Conservation (phyloP, 2,329 filamentous ascomycete genomes). For the Venturia asperata region DNA sequence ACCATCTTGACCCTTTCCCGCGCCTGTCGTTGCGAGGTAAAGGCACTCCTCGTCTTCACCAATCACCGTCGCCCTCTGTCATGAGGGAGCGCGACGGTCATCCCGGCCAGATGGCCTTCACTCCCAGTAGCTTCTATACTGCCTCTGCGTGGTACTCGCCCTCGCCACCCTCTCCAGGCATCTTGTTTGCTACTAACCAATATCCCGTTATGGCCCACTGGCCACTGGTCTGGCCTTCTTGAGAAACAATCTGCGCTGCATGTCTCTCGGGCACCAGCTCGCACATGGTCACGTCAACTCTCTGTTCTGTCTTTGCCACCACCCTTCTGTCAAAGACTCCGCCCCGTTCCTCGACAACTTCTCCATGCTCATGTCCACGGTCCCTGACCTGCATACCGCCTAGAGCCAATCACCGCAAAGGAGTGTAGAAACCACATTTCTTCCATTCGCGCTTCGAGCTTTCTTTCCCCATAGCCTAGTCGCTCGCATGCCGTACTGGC, state of each 20-base stretch:
- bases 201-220: slow-evolving; percentile 4
- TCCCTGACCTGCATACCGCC: background rate
- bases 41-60: background rate
- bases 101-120: background rate
- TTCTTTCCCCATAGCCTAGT: slow-evolving; percentile 1
- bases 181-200: slow-evolving; percentile 4
- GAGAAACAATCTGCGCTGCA: slow-evolving; percentile 12
- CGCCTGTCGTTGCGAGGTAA: background rate
- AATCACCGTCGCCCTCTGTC: background rate
- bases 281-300: background rate
- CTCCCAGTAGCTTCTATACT: background rate
- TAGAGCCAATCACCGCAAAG: background rate
- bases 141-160: slow-evolving; percentile 4
- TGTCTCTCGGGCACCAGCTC: slow-evolving; percentile 6
- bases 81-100: background rate
- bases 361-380: background rate
- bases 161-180: slow-evolving; percentile 8
- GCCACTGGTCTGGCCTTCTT: slow-evolving; percentile 6
- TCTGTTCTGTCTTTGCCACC: slow-evolving; percentile 10
- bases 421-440: background rate
- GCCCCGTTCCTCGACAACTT: background rate
- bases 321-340: background rate
- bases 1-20: background rate
- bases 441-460: slow-evolving; percentile 1
- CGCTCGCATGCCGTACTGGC: background rate